phyloP scores from a whole-genome alignment of 2,329 filamentous ascomycete species.

The Diplocarpon mali region DNA sequence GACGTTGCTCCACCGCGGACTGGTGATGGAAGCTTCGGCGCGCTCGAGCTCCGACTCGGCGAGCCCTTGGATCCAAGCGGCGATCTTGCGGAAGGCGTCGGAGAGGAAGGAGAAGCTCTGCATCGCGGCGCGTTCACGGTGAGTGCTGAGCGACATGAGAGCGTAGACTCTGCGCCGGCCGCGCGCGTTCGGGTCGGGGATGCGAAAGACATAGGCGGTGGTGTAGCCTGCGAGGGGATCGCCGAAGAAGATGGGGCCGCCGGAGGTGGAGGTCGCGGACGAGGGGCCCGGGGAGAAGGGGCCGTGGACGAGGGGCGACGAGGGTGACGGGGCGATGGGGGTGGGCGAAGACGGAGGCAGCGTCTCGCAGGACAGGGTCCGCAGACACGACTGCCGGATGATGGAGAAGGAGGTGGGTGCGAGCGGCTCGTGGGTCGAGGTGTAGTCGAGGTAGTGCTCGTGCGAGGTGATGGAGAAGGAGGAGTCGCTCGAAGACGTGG shows the following conservation, averaged over 20 bases:
- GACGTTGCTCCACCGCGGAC: constrained; percentile 2
- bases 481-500: constrained; percentile 22
- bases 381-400: constrained; percentile 53
- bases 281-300: constrained; percentile 29
- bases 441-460: constrained; percentile 56
- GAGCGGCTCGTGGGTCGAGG: constrained; percentile 55
- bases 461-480: constrained; percentile 41
- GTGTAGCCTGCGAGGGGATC: constrained; percentile 55
- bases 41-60: constrained; percentile 52
- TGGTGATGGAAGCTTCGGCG: constrained; percentile 13
- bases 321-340: constrained; percentile 29
- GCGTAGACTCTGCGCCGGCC: constrained; percentile 61
- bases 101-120: constrained; percentile 54
- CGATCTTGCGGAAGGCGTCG: constrained; percentile 51
- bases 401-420: constrained; percentile 53
- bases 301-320: constrained; percentile 32
- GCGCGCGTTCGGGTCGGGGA: constrained; percentile 55
- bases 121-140: constrained; percentile 54
- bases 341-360: constrained; percentile 42
- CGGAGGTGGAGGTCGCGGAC: constrained; percentile 38
- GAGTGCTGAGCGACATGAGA: constrained; percentile 53
- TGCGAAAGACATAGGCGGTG: constrained; percentile 59
- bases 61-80: constrained; percentile 53
- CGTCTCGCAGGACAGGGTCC: constrained; percentile 56
- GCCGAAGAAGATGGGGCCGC: constrained; percentile 58